phyloP scores from a whole-genome alignment of 257 asterid genomes.

The Pogostemon cablin region DNA sequence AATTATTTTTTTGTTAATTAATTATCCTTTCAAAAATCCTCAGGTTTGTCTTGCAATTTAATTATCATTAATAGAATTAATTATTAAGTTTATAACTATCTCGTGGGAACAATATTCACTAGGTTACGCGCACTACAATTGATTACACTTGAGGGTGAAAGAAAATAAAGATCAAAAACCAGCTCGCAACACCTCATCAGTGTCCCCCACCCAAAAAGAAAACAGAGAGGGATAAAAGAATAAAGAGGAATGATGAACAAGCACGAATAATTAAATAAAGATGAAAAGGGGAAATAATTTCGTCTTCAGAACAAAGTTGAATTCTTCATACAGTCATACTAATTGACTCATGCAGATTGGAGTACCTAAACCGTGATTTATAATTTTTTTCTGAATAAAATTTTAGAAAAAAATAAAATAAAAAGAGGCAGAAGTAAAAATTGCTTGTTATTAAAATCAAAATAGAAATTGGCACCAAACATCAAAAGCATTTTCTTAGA shows the following conservation, averaged over 20 bases:
- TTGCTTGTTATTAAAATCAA: conserved; percentile 12
- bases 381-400: not conserved
- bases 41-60: no score
- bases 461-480: not conserved
- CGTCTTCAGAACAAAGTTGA: not conserved
- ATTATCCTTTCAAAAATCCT: no score
- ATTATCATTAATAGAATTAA: no score
- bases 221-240: not conserved
- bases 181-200: not conserved
- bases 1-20: no score
- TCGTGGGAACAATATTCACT: no score
- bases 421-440: not conserved
- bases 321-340: not conserved
- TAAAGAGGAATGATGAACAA: not conserved
- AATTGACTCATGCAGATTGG: conserved; percentile 13
- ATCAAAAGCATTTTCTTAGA: not conserved
- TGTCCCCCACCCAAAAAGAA: conserved; percentile 7
- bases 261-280: not conserved
- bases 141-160: no score
- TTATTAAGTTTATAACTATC: no score
- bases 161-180: not conserved
- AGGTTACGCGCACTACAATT: no score
- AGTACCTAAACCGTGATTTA: not conserved
- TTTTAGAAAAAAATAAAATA: not conserved
- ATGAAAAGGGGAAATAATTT: no score